Conservation (phyloP, 2,329 filamentous ascomycete species). For the Setomelanomma holmii region DNA sequence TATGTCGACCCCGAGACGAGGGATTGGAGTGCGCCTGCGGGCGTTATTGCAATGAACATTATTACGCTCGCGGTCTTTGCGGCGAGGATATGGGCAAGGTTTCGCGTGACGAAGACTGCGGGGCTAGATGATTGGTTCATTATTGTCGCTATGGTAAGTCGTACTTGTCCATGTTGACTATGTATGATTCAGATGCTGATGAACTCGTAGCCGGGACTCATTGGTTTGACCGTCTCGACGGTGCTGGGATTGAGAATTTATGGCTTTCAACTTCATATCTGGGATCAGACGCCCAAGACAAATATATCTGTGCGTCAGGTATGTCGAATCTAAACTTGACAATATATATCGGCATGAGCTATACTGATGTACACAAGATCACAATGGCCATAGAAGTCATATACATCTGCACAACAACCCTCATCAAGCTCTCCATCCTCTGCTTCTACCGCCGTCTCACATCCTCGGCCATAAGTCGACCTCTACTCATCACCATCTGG, state of each 20-base stretch:
- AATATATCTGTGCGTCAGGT: slow-evolving; percentile 17
- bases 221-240: slow-evolving; percentile 14
- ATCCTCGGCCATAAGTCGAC: slow-evolving; percentile 9
- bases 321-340: neutral
- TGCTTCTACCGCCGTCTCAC: slow-evolving; percentile 25
- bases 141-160: slow-evolving; percentile 19
- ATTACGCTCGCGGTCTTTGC: slow-evolving; percentile 16
- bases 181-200: neutral
- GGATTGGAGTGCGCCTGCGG: slow-evolving; percentile 11
- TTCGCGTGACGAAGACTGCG: slow-evolving; percentile 12
- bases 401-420: slow-evolving; percentile 16
- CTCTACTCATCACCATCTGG: slow-evolving; percentile 10
- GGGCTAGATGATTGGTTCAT: slow-evolving; percentile 26
- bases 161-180: neutral
- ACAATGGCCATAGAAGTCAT: slow-evolving; percentile 26
- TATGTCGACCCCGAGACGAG: slow-evolving; percentile 11
- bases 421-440: slow-evolving; percentile 25
- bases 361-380: slow-evolving; percentile 5
- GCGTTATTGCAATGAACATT: slow-evolving; percentile 14
- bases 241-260: slow-evolving; percentile 14
- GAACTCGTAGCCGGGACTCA: slow-evolving; percentile 5
- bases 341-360: neutral
- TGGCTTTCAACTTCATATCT: slow-evolving; percentile 18
- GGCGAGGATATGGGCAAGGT: slow-evolving; percentile 20
- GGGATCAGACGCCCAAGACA: slow-evolving; percentile 19